Evolutionary conservation across 495 filamentous ascomycete genomes (phyloP).

Genomic region (Trichoderma orchidacearum): DNA sequence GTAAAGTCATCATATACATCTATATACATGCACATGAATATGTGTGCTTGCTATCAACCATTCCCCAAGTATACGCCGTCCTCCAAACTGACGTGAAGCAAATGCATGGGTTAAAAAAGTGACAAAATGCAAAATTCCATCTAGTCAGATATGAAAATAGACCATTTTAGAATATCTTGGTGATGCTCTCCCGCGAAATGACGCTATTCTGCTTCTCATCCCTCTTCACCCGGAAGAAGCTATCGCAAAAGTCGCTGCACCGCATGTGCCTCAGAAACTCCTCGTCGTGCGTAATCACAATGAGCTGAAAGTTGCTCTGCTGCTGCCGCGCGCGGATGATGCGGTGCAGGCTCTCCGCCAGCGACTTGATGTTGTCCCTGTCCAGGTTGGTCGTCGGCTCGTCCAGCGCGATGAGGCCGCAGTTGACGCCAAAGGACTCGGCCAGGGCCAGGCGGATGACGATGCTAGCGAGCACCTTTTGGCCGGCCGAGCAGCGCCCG

Average conservation of each 20-base stretch:
- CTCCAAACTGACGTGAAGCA: too few species aligned
- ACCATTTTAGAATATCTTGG: slow-evolving; percentile 21
- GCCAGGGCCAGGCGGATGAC: slow-evolving; percentile 94
- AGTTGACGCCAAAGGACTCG: slow-evolving; percentile 94
- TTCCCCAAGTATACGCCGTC: too few species aligned
- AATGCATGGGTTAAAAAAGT: not conserved
- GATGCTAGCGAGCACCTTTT: slow-evolving; percentile 92
- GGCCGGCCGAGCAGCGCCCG: slow-evolving; percentile 88
- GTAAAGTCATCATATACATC: too few species aligned
- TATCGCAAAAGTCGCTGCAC: slow-evolving; percentile 84
- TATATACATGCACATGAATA: not conserved
- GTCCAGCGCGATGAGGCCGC: slow-evolving; percentile 91
- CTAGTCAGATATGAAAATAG: not conserved
- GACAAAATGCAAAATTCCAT: not conserved
- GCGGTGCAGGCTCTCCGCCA: slow-evolving; percentile 71
- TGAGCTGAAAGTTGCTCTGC: slow-evolving; percentile 92
- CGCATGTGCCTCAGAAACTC: slow-evolving; percentile 91
- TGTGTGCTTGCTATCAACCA: not conserved
- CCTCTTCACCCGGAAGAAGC: slow-evolving; percentile 74
- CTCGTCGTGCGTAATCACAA: slow-evolving; percentile 98
- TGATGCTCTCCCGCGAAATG: slow-evolving; percentile 60
- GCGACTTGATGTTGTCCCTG: slow-evolving; percentile 77
- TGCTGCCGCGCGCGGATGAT: slow-evolving; percentile 75
- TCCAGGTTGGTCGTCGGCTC: slow-evolving; percentile 98
- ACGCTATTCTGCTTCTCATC: slow-evolving; percentile 78